Evolutionary conservation across 305 asterid species (phyloP).

Genomic region (Galium porrigens): DNA sequence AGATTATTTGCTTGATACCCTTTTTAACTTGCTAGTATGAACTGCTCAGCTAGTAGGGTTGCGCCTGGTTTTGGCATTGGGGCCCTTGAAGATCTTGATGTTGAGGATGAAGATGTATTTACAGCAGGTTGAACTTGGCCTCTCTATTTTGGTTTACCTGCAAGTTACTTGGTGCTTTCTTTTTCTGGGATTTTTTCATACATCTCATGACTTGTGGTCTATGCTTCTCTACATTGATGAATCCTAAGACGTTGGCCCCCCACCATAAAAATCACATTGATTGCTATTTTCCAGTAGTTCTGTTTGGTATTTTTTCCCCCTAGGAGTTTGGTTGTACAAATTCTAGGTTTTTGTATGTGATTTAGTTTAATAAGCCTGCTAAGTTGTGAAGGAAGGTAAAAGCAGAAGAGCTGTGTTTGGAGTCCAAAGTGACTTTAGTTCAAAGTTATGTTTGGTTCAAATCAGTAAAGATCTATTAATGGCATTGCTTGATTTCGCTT

Average conservation of each 20-base stretch:
- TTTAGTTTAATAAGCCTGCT: slow-evolving; percentile 1
- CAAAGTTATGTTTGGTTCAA: background rate
- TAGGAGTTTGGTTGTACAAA: background rate
- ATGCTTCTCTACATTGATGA: background rate
- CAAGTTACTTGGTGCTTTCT: slow-evolving; percentile 2
- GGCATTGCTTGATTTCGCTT: background rate
- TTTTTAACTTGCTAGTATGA: slow-evolving; percentile 20
- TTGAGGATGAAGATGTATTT: slow-evolving; percentile 87
- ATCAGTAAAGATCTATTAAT: background rate
- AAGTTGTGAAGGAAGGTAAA: background rate
- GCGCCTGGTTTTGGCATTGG: slow-evolving; percentile 97
- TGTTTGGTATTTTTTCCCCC: background rate
- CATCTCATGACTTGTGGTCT: background rate
- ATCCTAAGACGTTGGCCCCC: no score
- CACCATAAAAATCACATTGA: background rate
- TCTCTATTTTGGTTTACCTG: background rate
- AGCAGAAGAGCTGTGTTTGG: background rate
- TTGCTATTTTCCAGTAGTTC: background rate
- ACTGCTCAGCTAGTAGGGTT: slow-evolving; percentile 44
- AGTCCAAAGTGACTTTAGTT: background rate
- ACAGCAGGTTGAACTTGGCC: slow-evolving; percentile 41
- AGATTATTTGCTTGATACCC: slow-evolving; percentile 1
- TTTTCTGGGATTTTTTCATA: background rate
- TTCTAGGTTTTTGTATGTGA: background rate
- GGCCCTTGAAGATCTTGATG: slow-evolving; percentile 88